These are phyloP conservation scores for Knufia fluminis DNA, from an alignment of 2,329 filamentous ascomycete species.

Conservation along the genomic window DNA sequence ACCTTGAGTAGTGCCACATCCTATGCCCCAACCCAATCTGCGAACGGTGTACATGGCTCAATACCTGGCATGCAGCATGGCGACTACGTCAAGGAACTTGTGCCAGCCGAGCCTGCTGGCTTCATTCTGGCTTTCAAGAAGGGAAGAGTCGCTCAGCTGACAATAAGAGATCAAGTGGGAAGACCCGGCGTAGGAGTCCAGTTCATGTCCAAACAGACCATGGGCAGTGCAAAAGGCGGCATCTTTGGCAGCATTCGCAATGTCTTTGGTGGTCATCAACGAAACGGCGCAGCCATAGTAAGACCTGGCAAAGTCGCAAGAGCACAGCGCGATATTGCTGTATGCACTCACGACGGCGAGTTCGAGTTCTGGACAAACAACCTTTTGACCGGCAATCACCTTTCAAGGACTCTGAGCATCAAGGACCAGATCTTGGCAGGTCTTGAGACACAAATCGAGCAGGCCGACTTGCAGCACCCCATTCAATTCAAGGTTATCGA, in stretches of 20 bases:
- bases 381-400: constrained; percentile 72
- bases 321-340: constrained; percentile 76
- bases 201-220: constrained; percentile 57
- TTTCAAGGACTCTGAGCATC: constrained; percentile 62
- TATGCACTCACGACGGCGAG: constrained; percentile 66
- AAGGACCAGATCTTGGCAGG: constrained; percentile 55
- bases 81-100: constrained; percentile 66
- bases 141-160: constrained; percentile 78
- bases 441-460: constrained; percentile 47
- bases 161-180: constrained; percentile 75
- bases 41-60: constrained; percentile 65
- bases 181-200: constrained; percentile 71
- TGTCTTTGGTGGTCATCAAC: constrained; percentile 60
- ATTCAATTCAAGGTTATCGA: constrained; percentile 63
- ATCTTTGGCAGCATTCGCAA: constrained; percentile 75
- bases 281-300: constrained; percentile 72
- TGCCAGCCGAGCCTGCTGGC: constrained; percentile 77
- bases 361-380: constrained; percentile 83
- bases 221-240: constrained; percentile 49
- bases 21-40: constrained; percentile 71
- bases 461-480: constrained; percentile 27
- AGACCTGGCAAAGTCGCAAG: constrained; percentile 60
- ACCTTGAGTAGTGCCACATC: constrained; percentile 83
- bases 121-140: constrained; percentile 78
- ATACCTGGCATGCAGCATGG: constrained; percentile 68